Conservation (phyloP, 2,329 filamentous ascomycete species). For the Ceratocystiopsis sp. region DNA sequence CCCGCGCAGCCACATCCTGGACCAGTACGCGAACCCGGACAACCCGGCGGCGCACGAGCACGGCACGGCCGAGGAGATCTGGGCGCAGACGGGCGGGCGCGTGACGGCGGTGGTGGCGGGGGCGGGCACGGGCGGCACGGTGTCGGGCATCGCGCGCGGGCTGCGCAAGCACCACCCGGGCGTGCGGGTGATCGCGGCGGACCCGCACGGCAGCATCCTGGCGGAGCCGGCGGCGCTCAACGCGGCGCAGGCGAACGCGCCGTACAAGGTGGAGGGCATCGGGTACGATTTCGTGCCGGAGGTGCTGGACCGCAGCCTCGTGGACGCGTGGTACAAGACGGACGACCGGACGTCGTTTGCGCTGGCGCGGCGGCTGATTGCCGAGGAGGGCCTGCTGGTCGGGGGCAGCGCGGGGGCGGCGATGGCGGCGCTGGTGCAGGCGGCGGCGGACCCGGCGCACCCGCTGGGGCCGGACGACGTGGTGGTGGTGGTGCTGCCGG, state of each 20-base stretch:
- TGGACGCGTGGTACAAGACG: constrained; percentile 98
- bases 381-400: constrained; percentile 85
- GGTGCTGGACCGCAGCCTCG: constrained; percentile 61
- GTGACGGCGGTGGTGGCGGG: constrained; percentile 76
- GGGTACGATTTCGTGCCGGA: constrained; percentile 97
- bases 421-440: constrained; percentile 63
- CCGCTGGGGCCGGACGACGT: constrained; percentile 69
- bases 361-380: constrained; percentile 76
- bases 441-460: constrained; percentile 47
- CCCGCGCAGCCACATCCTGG: constrained; percentile 89
- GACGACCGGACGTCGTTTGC: constrained; percentile 82
- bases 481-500: constrained; percentile 79
- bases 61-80: constrained; percentile 92
- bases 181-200: constrained; percentile 80
- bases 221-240: constrained; percentile 70
- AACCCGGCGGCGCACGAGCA: constrained; percentile 89
- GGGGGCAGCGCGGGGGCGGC: constrained; percentile 90
- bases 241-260: constrained; percentile 58
- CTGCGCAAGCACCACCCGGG: constrained; percentile 72
- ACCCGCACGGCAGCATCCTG: constrained; percentile 82
- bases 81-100: constrained; percentile 72
- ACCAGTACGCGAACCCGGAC: constrained; percentile 84
- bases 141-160: constrained; percentile 74
- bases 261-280: constrained; percentile 97
- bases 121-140: constrained; percentile 88